Base-by-base conservation (phyloP, 148 eudicot species). In the Arctostaphylos glauca region DNA sequence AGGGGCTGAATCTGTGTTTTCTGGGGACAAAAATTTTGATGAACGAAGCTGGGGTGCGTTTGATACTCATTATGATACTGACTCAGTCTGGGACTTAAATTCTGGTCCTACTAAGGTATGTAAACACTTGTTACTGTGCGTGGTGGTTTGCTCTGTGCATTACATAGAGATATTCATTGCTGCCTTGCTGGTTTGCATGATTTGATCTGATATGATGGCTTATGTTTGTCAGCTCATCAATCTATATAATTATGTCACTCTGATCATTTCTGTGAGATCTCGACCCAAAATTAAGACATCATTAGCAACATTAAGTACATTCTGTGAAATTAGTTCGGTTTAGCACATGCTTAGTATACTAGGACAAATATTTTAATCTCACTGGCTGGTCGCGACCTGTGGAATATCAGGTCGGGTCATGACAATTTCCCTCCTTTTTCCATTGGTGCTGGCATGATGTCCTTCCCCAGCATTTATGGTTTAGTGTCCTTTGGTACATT, bases 31-130 rank as follows among this genome's bases (percentile, higher is more conserved):
- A 89, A 83, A 81, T 71, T 89, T 84, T 85, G 94, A 93, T 85
- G 96, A 90, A 84, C 94, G 92, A 76, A 85, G 85, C 70, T 87
- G 90, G 87, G 96, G 93, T 54, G 70, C 91, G 62, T 93, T 92
- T 85, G 98, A 96, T 76, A 47, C 83, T 59, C 84, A 82, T 84
- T 94, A 88, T 83, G 97, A 91, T 77, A 50, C 86, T 55, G 96
- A 90, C 81, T 90, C 95, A 0, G 84, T 80, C 5, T 93, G 92
- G 98, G 92, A 88, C 83, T 81, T 54, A n/a, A 84, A 74, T 75
- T 70, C 88, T 81, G 86, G 75, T 71, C 64, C 79, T 52, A 50
- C 89, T 16, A 93, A 91, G 98, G 98, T 94, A 92, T 73, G 47
- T 75, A 44, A 74, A 44, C 72, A 10, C 56, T 62, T 44, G 52